Conservation (phyloP, 306 rosid genomes). For the Sicyos edulis region DNA sequence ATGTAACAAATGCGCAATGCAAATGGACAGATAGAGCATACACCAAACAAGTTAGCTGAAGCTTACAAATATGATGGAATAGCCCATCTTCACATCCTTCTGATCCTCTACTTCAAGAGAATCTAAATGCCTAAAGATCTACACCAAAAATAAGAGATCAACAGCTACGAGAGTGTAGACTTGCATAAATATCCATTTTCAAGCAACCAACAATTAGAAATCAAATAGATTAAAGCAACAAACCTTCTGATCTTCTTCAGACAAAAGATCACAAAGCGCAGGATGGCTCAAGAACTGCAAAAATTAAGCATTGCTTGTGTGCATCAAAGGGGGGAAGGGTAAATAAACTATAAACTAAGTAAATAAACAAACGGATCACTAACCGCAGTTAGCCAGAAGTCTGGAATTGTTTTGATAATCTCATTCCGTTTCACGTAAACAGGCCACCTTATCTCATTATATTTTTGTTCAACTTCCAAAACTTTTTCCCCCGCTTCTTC, state of each 20-base stretch:
- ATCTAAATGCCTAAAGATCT: slow-evolving; percentile 56
- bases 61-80: slow-evolving; percentile 60
- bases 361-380: slow-evolving; percentile 30
- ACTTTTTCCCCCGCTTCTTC: slow-evolving; percentile 73
- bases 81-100: slow-evolving; percentile 54
- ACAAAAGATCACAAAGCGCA: slow-evolving; percentile 57
- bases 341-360: neutral
- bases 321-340: neutral
- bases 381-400: slow-evolving; percentile 85
- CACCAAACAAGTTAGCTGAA: slow-evolving; percentile 22
- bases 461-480: slow-evolving; percentile 65
- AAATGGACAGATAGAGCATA: neutral
- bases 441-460: slow-evolving; percentile 63
- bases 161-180: slow-evolving; percentile 12
- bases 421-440: slow-evolving; percentile 55
- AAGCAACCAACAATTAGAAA: neutral
- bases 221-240: slow-evolving; percentile 15
- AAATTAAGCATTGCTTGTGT: slow-evolving; percentile 20
- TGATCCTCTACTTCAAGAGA: slow-evolving; percentile 57
- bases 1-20: neutral
- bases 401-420: slow-evolving; percentile 65
- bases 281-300: slow-evolving; percentile 91
- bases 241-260: slow-evolving; percentile 60
- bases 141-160: slow-evolving; percentile 22
- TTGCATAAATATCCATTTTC: neutral